These are phyloP conservation scores for Cinnamomum micranthum DNA, from an alignment of 164 flowering plant species.

Conservation along the genomic window DNA sequence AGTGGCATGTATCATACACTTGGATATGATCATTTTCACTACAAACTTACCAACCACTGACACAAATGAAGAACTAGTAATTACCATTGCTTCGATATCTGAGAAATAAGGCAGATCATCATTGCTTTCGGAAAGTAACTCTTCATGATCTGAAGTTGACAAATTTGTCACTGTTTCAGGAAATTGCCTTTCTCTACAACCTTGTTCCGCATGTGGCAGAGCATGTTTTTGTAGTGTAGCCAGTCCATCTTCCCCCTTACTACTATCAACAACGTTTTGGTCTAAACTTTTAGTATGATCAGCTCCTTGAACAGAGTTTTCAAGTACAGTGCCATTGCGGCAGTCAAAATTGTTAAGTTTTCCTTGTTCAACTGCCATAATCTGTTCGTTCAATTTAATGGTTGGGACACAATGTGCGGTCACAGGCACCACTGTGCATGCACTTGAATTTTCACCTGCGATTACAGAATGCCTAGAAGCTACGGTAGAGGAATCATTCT, in stretches of 20 bases:
- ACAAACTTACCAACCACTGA: not conserved
- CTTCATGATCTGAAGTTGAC: slow-evolving; percentile 42
- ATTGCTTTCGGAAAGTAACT: slow-evolving; percentile 45
- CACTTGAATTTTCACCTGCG: slow-evolving; percentile 12
- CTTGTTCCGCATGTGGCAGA: slow-evolving; percentile 21
- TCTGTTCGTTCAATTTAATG: slow-evolving; percentile 24
- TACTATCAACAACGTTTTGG: slow-evolving; percentile 11
- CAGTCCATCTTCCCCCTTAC: slow-evolving; percentile 26
- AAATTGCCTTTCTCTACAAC: slow-evolving; percentile 19
- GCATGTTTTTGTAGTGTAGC: slow-evolving; percentile 16
- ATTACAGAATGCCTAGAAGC: slow-evolving; percentile 13
- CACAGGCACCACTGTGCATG: slow-evolving; percentile 16
- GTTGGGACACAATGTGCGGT: slow-evolving; percentile 9
- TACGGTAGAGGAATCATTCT: slow-evolving; percentile 11
- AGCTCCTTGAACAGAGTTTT: slow-evolving; percentile 23
- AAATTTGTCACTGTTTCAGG: slow-evolving; percentile 22
- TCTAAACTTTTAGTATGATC: slow-evolving; percentile 20
- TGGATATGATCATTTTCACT: not conserved
- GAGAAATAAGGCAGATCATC: slow-evolving; percentile 72
- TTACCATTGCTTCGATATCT: slow-evolving; percentile 90
- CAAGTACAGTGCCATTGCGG: slow-evolving; percentile 9
- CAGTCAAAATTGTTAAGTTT: slow-evolving; percentile 14
- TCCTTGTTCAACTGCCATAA: slow-evolving; percentile 13
- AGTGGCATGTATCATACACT: not conserved
- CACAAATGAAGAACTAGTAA: slow-evolving; percentile 1